These are phyloP conservation scores for Dissophora globulifera DNA, from an alignment of 192 early-diverging fungal species.

Conservation along the genomic window DNA sequence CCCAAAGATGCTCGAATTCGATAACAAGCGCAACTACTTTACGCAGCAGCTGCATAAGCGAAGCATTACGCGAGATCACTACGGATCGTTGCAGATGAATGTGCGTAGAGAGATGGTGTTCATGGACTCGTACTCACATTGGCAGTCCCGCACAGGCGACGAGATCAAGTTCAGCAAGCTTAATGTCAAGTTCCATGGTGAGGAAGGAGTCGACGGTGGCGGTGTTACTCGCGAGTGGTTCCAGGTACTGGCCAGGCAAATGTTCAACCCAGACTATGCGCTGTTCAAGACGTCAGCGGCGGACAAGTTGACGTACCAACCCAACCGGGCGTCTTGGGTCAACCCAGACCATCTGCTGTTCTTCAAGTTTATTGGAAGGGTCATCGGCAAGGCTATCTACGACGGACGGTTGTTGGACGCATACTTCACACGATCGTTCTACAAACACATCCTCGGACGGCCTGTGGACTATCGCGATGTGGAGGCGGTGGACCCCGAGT, in stretches of 20 bases:
- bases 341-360: constrained; percentile 95
- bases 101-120: constrained; percentile 94
- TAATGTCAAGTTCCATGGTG: constrained; percentile 92
- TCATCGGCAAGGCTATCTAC: constrained; percentile 98
- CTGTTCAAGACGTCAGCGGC: constrained; percentile 95
- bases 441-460: constrained; percentile 94
- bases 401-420: constrained; percentile 94
- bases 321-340: constrained; percentile 89
- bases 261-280: constrained; percentile 98
- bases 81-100: constrained; percentile 82
- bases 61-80: constrained; percentile 65
- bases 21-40: constrained; percentile 99
- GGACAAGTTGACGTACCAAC: constrained; percentile 96
- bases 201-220: constrained; percentile 98
- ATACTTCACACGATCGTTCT: constrained; percentile 98
- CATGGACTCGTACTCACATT: constrained; percentile 96
- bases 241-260: constrained; percentile 93
- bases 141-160: constrained; percentile 88
- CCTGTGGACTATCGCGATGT: constrained; percentile 96
- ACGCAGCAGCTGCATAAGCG: constrained; percentile 93
- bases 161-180: constrained; percentile 95
- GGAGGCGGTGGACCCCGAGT: constrained; percentile 96
- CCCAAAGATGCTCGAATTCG: constrained; percentile 97
- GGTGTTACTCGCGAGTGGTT: constrained; percentile 99
- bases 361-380: constrained; percentile 97